These are phyloP conservation scores for Hypoxylon sp. DNA, from an alignment of 2,329 filamentous ascomycete genomes.

Conservation along the genomic window DNA sequence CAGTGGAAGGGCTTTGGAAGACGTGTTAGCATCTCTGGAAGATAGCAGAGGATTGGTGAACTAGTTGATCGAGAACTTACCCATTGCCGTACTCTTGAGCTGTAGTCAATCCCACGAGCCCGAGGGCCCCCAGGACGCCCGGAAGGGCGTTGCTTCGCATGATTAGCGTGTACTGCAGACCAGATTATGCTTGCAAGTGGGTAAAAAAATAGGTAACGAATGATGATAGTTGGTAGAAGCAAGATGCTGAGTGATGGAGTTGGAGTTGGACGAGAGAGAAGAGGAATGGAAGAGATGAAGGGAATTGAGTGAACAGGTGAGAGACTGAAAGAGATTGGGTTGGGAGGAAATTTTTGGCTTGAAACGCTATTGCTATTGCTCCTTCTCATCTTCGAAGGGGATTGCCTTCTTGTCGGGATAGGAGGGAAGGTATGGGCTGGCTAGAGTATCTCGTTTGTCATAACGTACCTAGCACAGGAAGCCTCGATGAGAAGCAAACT, in stretches of 20 bases:
- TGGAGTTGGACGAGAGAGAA: constrained; percentile 21
- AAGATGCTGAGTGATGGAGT: constrained; percentile 16
- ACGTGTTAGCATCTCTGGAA: constrained; percentile 12
- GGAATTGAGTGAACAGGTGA: constrained; percentile 11
- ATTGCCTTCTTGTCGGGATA: neutral
- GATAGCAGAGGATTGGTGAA: neutral
- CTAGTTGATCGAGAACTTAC: constrained; percentile 38
- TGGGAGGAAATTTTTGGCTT: constrained; percentile 21
- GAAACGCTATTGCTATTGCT: constrained; percentile 26
- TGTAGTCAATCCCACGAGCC: constrained; percentile 39
- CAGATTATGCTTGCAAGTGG: constrained; percentile 22
- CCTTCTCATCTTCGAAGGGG: constrained; percentile 15
- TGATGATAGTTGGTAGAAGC: constrained; percentile 25
- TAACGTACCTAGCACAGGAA: constrained; percentile 13
- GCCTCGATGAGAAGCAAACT: constrained; percentile 2
- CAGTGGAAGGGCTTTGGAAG: constrained; percentile 21
- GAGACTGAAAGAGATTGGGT: constrained; percentile 5
- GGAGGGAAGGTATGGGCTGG: constrained; percentile 17
- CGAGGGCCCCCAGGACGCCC: constrained; percentile 39
- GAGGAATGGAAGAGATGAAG: constrained; percentile 1
- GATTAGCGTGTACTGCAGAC: constrained; percentile 23
- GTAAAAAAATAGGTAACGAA: constrained; percentile 34
- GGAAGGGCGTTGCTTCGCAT: constrained; percentile 43
- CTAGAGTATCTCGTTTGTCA: constrained; percentile 19
- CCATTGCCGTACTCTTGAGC: constrained; percentile 41